Percentiles rank a stretch among this genome's conserved stretches.
phyloP scores from a whole-genome alignment of 2,329 filamentous ascomycete genomes.

The Coleophoma eucalyptorum region DNA sequence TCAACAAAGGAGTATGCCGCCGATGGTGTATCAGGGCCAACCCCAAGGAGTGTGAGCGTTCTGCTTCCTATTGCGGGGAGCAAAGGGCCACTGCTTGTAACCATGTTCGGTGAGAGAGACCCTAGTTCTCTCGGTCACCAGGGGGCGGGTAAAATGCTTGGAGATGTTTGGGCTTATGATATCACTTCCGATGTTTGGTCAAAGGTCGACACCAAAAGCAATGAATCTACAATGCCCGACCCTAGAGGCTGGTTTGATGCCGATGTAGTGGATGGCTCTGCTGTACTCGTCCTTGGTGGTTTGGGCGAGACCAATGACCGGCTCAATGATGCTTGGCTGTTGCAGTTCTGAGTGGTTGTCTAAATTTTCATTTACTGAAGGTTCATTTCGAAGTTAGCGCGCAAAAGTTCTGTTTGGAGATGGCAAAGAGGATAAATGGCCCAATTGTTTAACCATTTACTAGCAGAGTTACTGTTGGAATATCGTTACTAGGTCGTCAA shows the following conservation, averaged over 20 bases:
- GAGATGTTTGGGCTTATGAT: conserved; percentile 37
- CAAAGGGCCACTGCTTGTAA: conserved; percentile 27
- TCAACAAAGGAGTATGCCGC: conserved; percentile 18
- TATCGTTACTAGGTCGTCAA: too few species aligned
- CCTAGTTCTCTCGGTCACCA: conserved; percentile 34
- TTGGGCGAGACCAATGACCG: conserved; percentile 32
- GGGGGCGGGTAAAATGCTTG: conserved; percentile 36
- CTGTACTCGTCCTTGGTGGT: conserved; percentile 34
- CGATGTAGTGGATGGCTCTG: conserved; percentile 20
- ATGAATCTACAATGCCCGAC: conserved; percentile 17
- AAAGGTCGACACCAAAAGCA: conserved; percentile 17
- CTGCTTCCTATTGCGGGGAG: conserved; percentile 19
- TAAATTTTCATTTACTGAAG: too few species aligned
- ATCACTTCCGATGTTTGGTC: conserved; percentile 25
- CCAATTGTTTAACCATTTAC: too few species aligned
- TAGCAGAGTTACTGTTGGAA: too few species aligned
- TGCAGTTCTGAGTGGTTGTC: conserved; percentile 15
- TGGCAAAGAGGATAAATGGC: too few species aligned
- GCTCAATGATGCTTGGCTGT: conserved; percentile 35
- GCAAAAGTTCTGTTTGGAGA: too few species aligned
- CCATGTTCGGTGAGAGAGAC: conserved; percentile 35
- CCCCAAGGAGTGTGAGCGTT: conserved; percentile 27
- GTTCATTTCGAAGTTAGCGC: too few species aligned
- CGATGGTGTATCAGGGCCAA: conserved; percentile 25
- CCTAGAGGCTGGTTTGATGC: conserved; percentile 38